Evolutionary conservation across 768 basidiomycete species (phyloP), one percentile per base, ranked within the genome.

Genomic region (Suillus sp.): DNA sequence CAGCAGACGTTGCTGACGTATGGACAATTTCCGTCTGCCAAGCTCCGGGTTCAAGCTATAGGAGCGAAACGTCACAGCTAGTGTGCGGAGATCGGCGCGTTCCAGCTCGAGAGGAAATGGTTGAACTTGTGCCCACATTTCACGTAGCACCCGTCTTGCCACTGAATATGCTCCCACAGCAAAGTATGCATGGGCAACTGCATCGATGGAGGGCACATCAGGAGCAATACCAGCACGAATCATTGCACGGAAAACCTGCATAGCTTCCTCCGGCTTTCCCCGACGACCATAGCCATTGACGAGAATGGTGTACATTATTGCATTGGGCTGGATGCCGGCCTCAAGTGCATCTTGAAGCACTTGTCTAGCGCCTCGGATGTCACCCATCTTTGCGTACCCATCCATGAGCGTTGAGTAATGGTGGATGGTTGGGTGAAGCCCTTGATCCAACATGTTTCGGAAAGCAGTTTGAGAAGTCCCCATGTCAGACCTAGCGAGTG

Each of bases 371-470:
- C 78, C 79, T 16, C 74, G 69, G 65, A 89, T 77, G 72, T 93
- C 81, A n/a, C 90, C 91, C 1, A 75, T 73, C 3, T 75, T 78
- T 20, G 81, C 75, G 67, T 87, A 88, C n/a, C 90, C 91, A 67
- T 91, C 86, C 82, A 95, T 87, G 63, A 95, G 77, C 59, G 91
- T 86, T 35, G 80, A 79, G 68, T 86, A 89, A 74, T 95, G 93
- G 70, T 91, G 85, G 61, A 80, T 79, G 68, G 86, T 90, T 11
- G 91, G 88, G 55, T 84, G 84, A 61, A 95, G 79, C 11, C 93
- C 93, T 62, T 85, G 85, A 56, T 80, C 78, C 59, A 91, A 72
- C 79, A 94, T 83, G 22, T 78, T 72, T 25, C 82, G 78, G 66
- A 92, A 88, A 43, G 86, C 73, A 13, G 79, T 78, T 59, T 82